Evolutionary conservation across 2,329 filamentous ascomycete species (phyloP).

Genomic region (Ceratocystis alfenasii): DNA sequence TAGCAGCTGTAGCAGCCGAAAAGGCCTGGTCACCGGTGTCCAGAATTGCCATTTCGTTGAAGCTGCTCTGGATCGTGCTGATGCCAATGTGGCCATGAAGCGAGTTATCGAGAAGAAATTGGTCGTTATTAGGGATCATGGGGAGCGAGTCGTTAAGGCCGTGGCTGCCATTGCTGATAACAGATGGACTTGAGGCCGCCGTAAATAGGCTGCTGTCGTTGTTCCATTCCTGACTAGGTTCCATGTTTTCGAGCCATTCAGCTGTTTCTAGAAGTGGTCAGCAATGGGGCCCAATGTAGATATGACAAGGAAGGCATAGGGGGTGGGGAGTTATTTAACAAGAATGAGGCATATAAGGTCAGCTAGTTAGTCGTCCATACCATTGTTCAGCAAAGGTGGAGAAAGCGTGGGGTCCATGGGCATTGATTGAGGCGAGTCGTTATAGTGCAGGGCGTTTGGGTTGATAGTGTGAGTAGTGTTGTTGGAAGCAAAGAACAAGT

Average conservation of each 20-base stretch:
- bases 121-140: slow-evolving; percentile 21
- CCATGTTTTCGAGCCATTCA: slow-evolving; percentile 18
- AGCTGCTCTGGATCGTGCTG: slow-evolving; percentile 75
- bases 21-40: slow-evolving; percentile 28
- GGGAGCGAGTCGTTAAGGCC: slow-evolving; percentile 33
- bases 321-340: background rate
- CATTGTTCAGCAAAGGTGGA: slow-evolving; percentile 52
- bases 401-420: slow-evolving; percentile 49
- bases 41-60: slow-evolving; percentile 48
- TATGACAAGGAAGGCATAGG: background rate
- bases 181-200: slow-evolving; percentile 88
- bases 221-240: slow-evolving; percentile 14
- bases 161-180: slow-evolving; percentile 88
- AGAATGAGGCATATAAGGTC: slow-evolving; percentile 55
- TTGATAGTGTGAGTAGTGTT: slow-evolving; percentile 44
- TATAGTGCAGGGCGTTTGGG: slow-evolving; percentile 69
- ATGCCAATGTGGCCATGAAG: slow-evolving; percentile 39
- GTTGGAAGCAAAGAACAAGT: slow-evolving; percentile 50
- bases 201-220: slow-evolving; percentile 32
- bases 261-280: slow-evolving; percentile 19
- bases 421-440: slow-evolving; percentile 59
- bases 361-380: slow-evolving; percentile 69
- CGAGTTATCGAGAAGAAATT: slow-evolving; percentile 18
- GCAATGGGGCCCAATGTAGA: slow-evolving; percentile 9
- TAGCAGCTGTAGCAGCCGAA: slow-evolving; percentile 29